A percentile compares a stretch with the other conserved stretches of the same genome.
These are phyloP conservation scores for Pleurotus djamor DNA, from an alignment of 768 basidiomycete genomes.

Conservation along the genomic window DNA sequence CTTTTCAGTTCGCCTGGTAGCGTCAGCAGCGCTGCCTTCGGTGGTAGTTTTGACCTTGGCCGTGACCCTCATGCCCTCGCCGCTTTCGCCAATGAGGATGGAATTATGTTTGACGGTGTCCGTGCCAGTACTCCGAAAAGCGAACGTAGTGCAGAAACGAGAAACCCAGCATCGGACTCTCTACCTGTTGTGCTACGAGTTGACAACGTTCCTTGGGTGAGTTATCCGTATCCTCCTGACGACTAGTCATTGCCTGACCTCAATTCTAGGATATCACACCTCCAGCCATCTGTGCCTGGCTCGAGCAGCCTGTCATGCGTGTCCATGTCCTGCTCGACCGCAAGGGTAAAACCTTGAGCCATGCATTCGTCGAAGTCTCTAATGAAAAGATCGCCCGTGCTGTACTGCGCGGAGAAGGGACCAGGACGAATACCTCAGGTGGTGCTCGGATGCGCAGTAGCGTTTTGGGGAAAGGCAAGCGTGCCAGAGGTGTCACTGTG, in stretches of 20 bases:
- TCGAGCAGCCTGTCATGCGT: constrained; percentile 65
- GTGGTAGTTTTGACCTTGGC: not conserved
- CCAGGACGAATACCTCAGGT: constrained; percentile 11
- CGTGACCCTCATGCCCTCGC: constrained; percentile 11
- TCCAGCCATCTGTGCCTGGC: constrained; percentile 63
- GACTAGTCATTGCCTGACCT: constrained; percentile 6
- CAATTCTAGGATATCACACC: constrained; percentile 76
- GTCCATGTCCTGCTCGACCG: constrained; percentile 80
- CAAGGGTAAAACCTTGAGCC: constrained; percentile 82
- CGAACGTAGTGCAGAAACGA: constrained; percentile 7
- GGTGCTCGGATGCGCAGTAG: constrained; percentile 51
- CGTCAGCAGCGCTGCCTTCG: not conserved
- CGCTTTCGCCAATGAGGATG: not conserved
- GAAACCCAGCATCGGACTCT: constrained; percentile 14
- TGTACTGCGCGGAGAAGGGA: constrained; percentile 58
- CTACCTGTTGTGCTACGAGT: constrained; percentile 63
- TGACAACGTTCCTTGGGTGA: constrained; percentile 88
- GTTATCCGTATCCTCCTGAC: constrained; percentile 12
- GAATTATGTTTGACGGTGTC: not conserved
- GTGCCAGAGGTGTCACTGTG: constrained; percentile 82
- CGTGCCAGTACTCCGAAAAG: constrained; percentile 7
- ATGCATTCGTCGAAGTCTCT: constrained; percentile 78
- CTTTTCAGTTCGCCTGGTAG: constrained; percentile 31
- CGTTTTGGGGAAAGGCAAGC: constrained; percentile 74
- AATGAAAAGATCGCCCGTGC: constrained; percentile 61